Evolutionary conservation across 2,329 filamentous ascomycete species (phyloP), one percentile per base, ranked within the genome.

Genomic region (Hymenoscyphus occultus): DNA sequence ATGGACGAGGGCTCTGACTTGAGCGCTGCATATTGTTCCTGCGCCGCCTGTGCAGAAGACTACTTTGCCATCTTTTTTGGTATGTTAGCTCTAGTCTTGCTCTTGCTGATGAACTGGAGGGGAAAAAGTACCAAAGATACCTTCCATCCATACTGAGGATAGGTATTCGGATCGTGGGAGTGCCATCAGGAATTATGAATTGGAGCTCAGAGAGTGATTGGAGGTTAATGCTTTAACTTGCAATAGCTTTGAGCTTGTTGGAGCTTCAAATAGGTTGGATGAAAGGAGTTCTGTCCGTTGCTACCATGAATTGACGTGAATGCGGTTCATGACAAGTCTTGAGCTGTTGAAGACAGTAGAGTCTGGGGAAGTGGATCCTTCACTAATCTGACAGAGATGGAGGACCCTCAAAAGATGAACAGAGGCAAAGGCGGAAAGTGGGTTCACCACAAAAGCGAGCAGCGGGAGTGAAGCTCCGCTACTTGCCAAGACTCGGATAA

Each of bases 21-120:
- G 95, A 63, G 91, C 93, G 72, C 90, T 95, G 81, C 95, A 97
- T 74, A 99, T 98, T 32, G 90, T 90, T 63, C 95, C 94, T 5
- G 93, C 93, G 61, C 95, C 95, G 65, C 95, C 95, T 3, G 95
- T 99, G 74, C 96, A 96, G 79, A 98, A 97, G 71, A 94, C 86
- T 56, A 98, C 93, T 74, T 95, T 94, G 76, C 89, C 88, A 68
- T 89, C 92, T 96, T 72, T 7, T 6, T 9, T 22, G 1, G 12
- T n/a, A 22, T 16, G n/a, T 22, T 62, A 35, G 39, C 13, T 45
- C 16, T 31, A 28, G 45, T 7, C 14, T 56, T 35, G 35, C 35
- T 60, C n/a, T 63, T 45, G 59, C 66, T 68, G 63, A 69, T 67
- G 31, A n/a, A 48, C 54, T 62, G 40, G 61, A 64, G 31, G 32